These are phyloP conservation scores for Physcomitrium patens DNA, from an alignment of 225 moss, liverwort and hornwort genomes.

Conservation along the genomic window DNA sequence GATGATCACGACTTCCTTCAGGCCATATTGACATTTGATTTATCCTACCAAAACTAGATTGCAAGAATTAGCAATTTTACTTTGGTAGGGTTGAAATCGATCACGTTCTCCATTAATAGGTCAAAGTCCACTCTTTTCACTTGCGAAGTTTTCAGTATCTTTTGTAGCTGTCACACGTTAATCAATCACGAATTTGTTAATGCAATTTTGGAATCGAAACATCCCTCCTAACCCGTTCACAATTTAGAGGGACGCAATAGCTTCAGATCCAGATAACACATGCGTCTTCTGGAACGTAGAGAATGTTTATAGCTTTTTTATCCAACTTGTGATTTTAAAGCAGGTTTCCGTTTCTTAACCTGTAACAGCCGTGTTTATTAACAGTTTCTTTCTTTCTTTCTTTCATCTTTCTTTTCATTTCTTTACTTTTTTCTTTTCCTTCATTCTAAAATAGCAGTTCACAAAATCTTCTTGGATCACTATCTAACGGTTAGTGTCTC, in stretches of 20 bases:
- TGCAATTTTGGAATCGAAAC: not conserved
- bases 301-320: not conserved
- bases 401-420: too few species aligned
- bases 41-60: not conserved
- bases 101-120: slow-evolving; percentile 85
- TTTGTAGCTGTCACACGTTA: slow-evolving; percentile 65
- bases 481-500: not conserved
- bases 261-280: not conserved
- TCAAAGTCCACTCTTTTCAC: slow-evolving; percentile 91
- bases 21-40: too few species aligned
- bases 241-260: not conserved
- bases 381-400: slow-evolving; percentile 5
- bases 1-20: not conserved
- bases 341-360: not conserved
- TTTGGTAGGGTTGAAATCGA: slow-evolving; percentile 67
- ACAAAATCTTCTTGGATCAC: too few species aligned
- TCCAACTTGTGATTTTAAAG: not conserved
- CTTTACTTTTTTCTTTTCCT: too few species aligned
- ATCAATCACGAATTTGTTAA: slow-evolving; percentile 25
- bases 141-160: slow-evolving; percentile 81
- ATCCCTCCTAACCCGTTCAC: not conserved
- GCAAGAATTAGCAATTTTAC: slow-evolving; percentile 33
- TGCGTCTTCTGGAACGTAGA: not conserved
- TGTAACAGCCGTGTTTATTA: not conserved
- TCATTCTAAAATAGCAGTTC: not conserved